Evolutionary conservation across 768 basidiomycete species (phyloP), one percentile per base, ranked within the genome.

Genomic region (Mrakia hoshinonis): DNA sequence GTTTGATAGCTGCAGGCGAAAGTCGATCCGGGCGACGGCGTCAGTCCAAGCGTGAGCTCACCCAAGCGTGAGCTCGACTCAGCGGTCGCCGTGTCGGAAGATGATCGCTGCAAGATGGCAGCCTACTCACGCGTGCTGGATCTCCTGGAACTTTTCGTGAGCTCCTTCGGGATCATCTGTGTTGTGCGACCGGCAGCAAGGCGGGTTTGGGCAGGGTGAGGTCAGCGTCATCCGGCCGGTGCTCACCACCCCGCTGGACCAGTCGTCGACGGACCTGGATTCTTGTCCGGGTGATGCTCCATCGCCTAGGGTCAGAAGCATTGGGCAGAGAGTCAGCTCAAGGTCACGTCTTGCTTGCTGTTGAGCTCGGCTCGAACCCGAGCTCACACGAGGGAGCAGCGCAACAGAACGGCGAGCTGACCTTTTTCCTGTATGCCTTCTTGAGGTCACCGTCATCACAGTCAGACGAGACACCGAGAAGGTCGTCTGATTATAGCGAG

Each of bases 401-500:
- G 39, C 0, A 43, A 12, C 6, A 18, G 47, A 34, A 26, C 4
- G 20, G 10, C 22, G 31, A 22, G 51, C 79, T 36, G 74, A 92
- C 76, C 91, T 92, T 92, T 82, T 92, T 93, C 76, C 91, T 89
- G 83, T 94, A 95, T 38, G 92, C 92, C 80, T 94, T 94, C 84
- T 94, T 95, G 77, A 95, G 85, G 67, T 94, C 92, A 60, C 83
- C 77, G 72, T 95, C 93, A 51, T 87, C 87, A 43, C 89, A 91
- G 76, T 84, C 84, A 63, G 90, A 86, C 13, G 85, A 74, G 38
- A 91, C 92, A 75, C 94, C 93, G 62, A 98, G 86, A 73, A 96
- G 85, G 81, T 96, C 92, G 82, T 97, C 72, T 73, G 61, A 31
- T 29, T 22, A 22, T 4, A 26, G 4, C 39, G 43, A n/a, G 4